Percentiles rank a stretch among this genome's conserved stretches.
Evolutionary conservation across 805 yeast species (phyloP).

Genomic region (Kuraishia molischiana): DNA sequence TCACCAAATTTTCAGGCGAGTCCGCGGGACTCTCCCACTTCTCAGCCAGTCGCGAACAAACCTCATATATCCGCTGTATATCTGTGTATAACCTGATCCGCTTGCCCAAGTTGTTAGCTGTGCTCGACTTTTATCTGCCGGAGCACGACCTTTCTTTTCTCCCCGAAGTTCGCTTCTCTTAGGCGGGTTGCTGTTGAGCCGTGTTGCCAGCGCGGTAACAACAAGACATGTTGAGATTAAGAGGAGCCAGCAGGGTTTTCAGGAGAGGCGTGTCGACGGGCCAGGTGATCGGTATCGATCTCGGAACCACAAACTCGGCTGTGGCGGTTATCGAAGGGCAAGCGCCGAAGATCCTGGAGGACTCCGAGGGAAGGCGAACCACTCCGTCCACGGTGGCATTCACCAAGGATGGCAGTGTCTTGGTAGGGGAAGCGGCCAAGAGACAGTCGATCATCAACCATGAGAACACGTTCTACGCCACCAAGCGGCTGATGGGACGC

Average conservation of each 20-base stretch:
- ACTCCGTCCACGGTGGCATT: constrained; percentile 95
- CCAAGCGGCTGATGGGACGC: constrained; percentile 91
- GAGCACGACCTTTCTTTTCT: no score
- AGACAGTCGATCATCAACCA: constrained; percentile 95
- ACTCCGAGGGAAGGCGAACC: constrained; percentile 68
- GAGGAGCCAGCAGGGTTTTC: not conserved
- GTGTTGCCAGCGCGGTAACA: no score
- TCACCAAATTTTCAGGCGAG: no score
- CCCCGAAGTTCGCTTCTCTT: no score
- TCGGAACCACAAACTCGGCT: constrained; percentile 87
- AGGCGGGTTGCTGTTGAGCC: no score
- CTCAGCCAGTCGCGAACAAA: no score
- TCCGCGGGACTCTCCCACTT: no score
- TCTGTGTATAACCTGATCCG: no score
- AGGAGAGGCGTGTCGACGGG: not conserved
- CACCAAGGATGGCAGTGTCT: constrained; percentile 78
- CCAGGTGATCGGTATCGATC: constrained; percentile 73
- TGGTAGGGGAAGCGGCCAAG: constrained; percentile 93
- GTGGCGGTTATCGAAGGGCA: constrained; percentile 74
- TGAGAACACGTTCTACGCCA: constrained; percentile 87
- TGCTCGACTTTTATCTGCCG: no score
- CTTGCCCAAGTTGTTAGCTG: no score
- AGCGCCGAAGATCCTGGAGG: constrained; percentile 68
- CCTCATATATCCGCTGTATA: no score
- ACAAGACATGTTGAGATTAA: no score